Base-by-base conservation (phyloP, 129 eudicot genomes). In the Deinandra increscens region DNA sequence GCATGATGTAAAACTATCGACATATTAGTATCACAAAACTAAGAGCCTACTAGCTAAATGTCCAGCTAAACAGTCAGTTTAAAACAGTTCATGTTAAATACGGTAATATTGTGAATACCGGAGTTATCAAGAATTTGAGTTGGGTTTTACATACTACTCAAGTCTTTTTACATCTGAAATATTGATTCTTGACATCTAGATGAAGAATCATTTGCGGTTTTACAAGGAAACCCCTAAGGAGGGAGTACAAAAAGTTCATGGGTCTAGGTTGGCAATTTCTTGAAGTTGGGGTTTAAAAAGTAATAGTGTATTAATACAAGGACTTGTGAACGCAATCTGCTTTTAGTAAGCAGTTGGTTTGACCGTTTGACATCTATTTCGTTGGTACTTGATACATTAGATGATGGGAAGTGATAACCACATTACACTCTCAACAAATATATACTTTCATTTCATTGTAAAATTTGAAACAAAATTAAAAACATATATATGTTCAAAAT, bases 331-430 rank as follows among this genome's bases (percentile, higher is more conserved):
- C 29, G 56, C 6, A 59, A 15, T 8, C 2, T 31, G 59, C 20
- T 14, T 66, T 53, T 58, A 31, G 33, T 34, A 15, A 66, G 50
- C 38, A 20, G 43, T 33, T 51, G 68, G 74, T 75, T 75, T 75
- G 69, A 75, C 74, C 68, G 10, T 56, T 67, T 75, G 80, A 75
- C 74, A 46, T 75, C 9, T 14, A 76, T 68, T 59, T 45, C 43
- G 45, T 68, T 59, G 33, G 38, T 11, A 19, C 43, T 43, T 74
- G 66, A 26, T 55, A 64, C 61, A 26, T 26, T 26, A 26, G 31
- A 75, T 73, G 38, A 73, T 51, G 64, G 49, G 44, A 38, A 64
- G 42, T 62, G 64, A 42, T 64, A 64, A 64, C 44, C 65, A 64
- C 72, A 51, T 56, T 44, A 33, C 55, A 66, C 56, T 66, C 19